Base-by-base conservation (phyloP, 331 rosid genomes). In the Telfairia occidentalis region DNA sequence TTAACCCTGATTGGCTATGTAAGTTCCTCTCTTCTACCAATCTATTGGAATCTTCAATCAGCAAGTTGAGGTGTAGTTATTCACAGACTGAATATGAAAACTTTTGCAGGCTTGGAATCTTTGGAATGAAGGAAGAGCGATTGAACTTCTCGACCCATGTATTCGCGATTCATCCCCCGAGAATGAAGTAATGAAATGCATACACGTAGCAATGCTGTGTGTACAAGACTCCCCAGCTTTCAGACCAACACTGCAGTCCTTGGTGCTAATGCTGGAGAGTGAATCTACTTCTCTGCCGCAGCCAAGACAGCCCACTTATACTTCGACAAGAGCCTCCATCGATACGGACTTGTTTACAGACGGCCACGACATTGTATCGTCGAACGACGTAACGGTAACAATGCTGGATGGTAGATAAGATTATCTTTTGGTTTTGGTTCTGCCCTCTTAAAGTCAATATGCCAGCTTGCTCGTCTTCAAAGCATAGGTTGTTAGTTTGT, bases 241-340 rank as follows among this genome's bases (percentile, higher is more conserved):
- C 58, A 86, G 96, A 72, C 90, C 92, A 76, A 87, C 88, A 52
- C 82, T 90, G 89, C 86, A 89, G n/a, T 79, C 82, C 9, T 82
- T 82, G 15, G 86, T 84, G n/a, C 60, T 82, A 75, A 85, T 87
- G 88, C 64, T 89, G 18, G 78, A 75, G 57, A 75, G 78, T 75
- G 71, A 75, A 59, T 58, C 78, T 2, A 4, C 58, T 8, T 40
- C 78, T 42, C 71, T 58, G 5, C 78, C 43, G 5, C 70, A 43
- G 23, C 78, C 78, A 7, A 38, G 78, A 58, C 78, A 28, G 9
- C 78, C 78, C 30, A 75, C 78, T 12, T 58, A 57, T 75, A 59
- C 78, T 23, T 75, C 78, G 12, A 75, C 66, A 0, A 75, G 71
- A 57, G 52, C 40, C 58, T 75, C 78, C 7, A 29, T 58, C 2